Conservation (phyloP, 2,329 filamentous ascomycete species). For the Fusarium chaquense region DNA sequence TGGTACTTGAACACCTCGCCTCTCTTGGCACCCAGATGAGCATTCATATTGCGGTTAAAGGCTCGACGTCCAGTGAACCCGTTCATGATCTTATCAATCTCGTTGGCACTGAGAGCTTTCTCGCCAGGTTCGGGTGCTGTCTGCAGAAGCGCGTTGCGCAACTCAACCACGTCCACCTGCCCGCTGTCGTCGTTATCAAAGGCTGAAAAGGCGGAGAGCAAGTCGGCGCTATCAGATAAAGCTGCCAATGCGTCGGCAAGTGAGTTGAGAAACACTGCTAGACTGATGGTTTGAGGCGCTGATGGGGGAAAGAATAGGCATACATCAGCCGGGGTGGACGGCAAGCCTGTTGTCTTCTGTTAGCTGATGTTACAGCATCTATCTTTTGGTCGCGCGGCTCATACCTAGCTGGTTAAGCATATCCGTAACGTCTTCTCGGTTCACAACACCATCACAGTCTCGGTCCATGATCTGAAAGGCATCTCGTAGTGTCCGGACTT, state of each 20-base stretch:
- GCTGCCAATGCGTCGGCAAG: conserved; percentile 79
- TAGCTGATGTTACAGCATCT: conserved; percentile 1
- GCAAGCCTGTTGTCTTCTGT: conserved; percentile 70
- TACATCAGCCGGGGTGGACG: conserved; percentile 77
- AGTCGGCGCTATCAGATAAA: conserved; percentile 81
- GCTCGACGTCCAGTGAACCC: conserved; percentile 87
- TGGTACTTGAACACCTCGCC: conserved; percentile 94
- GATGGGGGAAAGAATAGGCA: conserved; percentile 84
- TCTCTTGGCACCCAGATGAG: conserved; percentile 68
- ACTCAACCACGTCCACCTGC: conserved; percentile 84
- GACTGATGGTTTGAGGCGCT: conserved; percentile 77
- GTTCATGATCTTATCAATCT: conserved; percentile 88
- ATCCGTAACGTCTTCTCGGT: conserved; percentile 84
- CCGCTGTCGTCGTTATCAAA: conserved; percentile 97
- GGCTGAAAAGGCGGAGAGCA: conserved; percentile 90
- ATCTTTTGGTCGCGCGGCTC: conserved; percentile 1
- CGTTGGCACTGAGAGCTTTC: conserved; percentile 72
- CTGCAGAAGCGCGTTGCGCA: conserved; percentile 84
- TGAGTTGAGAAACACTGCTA: conserved; percentile 87
- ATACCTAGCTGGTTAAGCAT: conserved; percentile 87
- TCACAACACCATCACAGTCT: conserved; percentile 86
- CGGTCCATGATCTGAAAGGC: conserved; percentile 94
- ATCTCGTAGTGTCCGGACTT: conserved; percentile 89
- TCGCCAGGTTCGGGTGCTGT: conserved; percentile 82
- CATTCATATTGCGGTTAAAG: conserved; percentile 74